Base-by-base conservation (phyloP, 495 filamentous ascomycete genomes). In the Penicillium tannophilum region DNA sequence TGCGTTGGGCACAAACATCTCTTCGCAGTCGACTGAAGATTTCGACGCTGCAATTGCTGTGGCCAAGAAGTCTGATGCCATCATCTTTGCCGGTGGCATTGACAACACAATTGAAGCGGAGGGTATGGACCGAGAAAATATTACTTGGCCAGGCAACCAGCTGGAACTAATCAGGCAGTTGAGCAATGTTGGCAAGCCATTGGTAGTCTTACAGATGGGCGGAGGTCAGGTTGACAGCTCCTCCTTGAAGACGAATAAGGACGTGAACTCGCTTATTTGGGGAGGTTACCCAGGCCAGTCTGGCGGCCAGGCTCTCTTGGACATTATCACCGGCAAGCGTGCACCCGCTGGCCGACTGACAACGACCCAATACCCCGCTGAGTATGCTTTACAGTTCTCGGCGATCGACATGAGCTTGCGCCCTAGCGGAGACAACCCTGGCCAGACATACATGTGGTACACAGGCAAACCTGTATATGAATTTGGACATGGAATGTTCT, bases 381-480 rank as follows among this genome's bases (percentile, higher is more conserved):
- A 74, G 11, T 87, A 86, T 60, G 80, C 81, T 2, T 51, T 70
- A 47, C 64, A 82, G 33, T 78, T 86, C 59, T 76, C 82, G 0
- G 80, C 82, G 57, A 83, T 77, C 0, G 78, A 88, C 54, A 86
- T 86, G 83, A 67, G 61, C 28, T 67, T 88, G 6, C 79, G 84
- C 0, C 83, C 85, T 0, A 72, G 70, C 28, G 60, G 68, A 0
- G 36, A 46, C 7, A 79, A 75, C 46, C 69, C 72, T 0, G 83
- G 85, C 1, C 77, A 83, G 47, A 88, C 85, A 0, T 88, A 88
- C 56, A 82, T 79, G 63, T 88, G 81, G 82, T 88, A 86, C 60
- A 81, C 78, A 1, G 79, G 79, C 11, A 76, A 64, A 3, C 72
- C 83, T 0, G 76, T 83, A 19, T 81, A 81, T 26, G 76, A 77